Conservation (phyloP, 2,329 filamentous ascomycete genomes). For the Sphaceloma murrayae region DNA sequence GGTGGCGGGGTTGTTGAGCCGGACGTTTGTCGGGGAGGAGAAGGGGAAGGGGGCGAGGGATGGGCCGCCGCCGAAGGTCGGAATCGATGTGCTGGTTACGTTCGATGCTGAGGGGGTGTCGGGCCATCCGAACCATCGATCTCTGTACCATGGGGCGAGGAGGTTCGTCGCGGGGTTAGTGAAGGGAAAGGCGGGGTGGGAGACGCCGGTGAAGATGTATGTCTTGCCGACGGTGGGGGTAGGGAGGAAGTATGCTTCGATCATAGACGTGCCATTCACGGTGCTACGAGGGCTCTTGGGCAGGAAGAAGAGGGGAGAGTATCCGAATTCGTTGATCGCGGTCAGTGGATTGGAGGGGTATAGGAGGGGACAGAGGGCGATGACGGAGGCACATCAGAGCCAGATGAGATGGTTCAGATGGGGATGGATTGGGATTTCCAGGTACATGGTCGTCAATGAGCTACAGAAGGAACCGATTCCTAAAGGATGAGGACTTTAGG, state of each 20-base stretch:
- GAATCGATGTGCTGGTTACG: constrained; percentile 76
- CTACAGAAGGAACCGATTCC: constrained; percentile 50
- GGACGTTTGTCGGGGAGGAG: constrained; percentile 61
- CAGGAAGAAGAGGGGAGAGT: constrained; percentile 44
- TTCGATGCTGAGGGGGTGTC: constrained; percentile 81
- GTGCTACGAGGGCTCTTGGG: constrained; percentile 43
- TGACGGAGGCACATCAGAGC: constrained; percentile 82
- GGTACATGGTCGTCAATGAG: constrained; percentile 96
- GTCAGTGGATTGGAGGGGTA: constrained; percentile 57
- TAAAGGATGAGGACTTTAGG: no score
- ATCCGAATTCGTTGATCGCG: constrained; percentile 53
- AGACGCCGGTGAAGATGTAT: constrained; percentile 73
- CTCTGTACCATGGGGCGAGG: constrained; percentile 71
- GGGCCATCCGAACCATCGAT: constrained; percentile 85
- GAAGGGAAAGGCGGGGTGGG: constrained; percentile 53
- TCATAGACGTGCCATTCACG: constrained; percentile 68
- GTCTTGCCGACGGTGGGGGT: constrained; percentile 66
- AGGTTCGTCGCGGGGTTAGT: constrained; percentile 60
- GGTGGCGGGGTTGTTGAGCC: constrained; percentile 60
- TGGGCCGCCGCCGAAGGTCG: constrained; percentile 40
- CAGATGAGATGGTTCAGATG: constrained; percentile 99
- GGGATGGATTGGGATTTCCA: constrained; percentile 82
- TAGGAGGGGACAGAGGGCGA: constrained; percentile 66
- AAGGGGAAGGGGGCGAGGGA: constrained; percentile 39
- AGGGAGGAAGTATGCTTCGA: constrained; percentile 67